Conservation (phyloP, 2,329 filamentous ascomycete genomes). For the Pseudocercospora pini-densiflorae region DNA sequence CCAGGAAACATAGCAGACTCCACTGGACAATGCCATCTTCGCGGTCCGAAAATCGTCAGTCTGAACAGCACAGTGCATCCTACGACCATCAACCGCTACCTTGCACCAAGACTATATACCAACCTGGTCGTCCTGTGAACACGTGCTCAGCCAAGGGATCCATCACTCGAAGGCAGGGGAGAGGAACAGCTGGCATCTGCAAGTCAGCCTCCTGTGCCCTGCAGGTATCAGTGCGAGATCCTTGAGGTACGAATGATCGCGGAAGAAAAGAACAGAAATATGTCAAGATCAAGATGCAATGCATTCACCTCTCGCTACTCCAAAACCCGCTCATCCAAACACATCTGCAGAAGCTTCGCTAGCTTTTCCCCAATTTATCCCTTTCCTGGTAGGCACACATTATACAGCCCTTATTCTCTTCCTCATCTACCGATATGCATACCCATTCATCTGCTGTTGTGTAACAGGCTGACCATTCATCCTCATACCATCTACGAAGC, state of each 20-base stretch:
- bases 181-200: constrained; percentile 5
- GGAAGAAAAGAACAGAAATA: too few species aligned
- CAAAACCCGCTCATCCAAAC: background rate
- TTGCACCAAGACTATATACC: background rate
- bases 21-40: too few species aligned
- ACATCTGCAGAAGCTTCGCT: background rate
- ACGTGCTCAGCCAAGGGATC: background rate
- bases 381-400: background rate
- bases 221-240: background rate
- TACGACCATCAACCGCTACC: too few species aligned
- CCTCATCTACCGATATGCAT: constrained; percentile 4
- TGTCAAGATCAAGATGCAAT: background rate
- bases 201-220: background rate
- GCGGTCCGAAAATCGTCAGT: too few species aligned
- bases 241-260: too few species aligned
- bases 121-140: background rate
- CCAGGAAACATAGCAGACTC: too few species aligned
- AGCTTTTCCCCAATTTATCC: background rate
- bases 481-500: constrained; percentile 11
- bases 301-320: background rate
- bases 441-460: constrained; percentile 9
- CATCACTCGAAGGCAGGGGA: background rate
- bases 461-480: constrained; percentile 9
- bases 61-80: too few species aligned
- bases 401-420: background rate